phyloP scores from a whole-genome alignment of 2,329 filamentous ascomycete species.

The Rhynchosporium secalis region DNA sequence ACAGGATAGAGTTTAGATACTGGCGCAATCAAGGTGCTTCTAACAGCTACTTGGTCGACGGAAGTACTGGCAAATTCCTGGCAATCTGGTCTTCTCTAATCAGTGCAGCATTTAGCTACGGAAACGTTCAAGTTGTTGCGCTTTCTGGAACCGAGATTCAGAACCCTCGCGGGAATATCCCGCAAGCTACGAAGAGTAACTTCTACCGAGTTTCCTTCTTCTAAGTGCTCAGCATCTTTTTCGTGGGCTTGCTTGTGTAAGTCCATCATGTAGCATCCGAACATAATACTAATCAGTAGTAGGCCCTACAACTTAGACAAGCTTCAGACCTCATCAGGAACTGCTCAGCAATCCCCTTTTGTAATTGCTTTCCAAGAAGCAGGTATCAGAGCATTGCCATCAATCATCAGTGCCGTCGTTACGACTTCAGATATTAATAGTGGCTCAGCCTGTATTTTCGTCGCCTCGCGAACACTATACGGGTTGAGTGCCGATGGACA shows the following conservation, averaged over 20 bases:
- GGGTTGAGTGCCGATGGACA: conserved; percentile 55
- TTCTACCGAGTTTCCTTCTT: conserved; percentile 63
- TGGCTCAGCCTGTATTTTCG: conserved; percentile 64
- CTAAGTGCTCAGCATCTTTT: conserved; percentile 59
- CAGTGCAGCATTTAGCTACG: conserved; percentile 48
- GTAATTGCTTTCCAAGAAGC: conserved; percentile 72
- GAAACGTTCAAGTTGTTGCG: conserved; percentile 52
- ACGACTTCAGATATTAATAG: conserved; percentile 70
- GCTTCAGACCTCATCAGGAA: conserved; percentile 53
- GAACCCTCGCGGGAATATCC: conserved; percentile 65
- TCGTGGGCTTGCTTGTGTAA: conserved; percentile 53
- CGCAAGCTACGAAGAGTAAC: conserved; percentile 53
- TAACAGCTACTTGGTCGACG: conserved; percentile 48
- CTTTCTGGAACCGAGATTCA: conserved; percentile 63
- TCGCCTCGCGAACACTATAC: conserved; percentile 59
- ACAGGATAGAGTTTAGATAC: conserved; percentile 64
- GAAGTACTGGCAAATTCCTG: conserved; percentile 59
- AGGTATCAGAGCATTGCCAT: conserved; percentile 65
- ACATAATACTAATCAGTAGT: conserved; percentile 39
- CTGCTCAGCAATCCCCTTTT: conserved; percentile 59
- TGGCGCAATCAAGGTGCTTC: conserved; percentile 52
- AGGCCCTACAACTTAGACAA: conserved; percentile 11
- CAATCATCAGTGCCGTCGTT: conserved; percentile 75
- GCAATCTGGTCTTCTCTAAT: conserved; percentile 40
- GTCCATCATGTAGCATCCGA: conserved; percentile 48